Evolutionary conservation across 2,329 filamentous ascomycete genomes (phyloP).

Genomic region (Aureobasidium namibiae): DNA sequence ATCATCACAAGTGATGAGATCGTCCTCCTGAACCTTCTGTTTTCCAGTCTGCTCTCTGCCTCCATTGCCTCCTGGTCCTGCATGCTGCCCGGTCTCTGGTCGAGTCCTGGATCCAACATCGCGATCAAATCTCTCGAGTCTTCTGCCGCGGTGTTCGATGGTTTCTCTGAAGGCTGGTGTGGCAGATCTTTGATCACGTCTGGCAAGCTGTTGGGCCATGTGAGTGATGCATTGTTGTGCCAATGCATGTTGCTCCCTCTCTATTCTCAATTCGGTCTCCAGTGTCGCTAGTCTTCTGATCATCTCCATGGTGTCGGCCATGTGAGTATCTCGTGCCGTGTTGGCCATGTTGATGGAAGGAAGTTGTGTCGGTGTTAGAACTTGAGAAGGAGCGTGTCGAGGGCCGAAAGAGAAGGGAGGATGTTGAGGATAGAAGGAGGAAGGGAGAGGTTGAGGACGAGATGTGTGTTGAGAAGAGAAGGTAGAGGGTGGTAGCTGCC

Average conservation of each 20-base stretch:
- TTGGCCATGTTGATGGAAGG: not conserved
- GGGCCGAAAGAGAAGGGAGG: not conserved
- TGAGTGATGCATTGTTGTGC: not conserved
- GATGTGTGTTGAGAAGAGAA: not conserved
- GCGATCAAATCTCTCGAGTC: not conserved
- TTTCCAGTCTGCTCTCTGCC: not conserved
- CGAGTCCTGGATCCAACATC: not conserved
- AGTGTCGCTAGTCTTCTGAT: not conserved
- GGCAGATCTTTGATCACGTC: not conserved
- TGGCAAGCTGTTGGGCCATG: not conserved
- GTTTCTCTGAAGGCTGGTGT: not conserved
- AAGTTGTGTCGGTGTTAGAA: not conserved
- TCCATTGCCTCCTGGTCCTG: not conserved
- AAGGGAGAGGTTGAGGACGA: no score
- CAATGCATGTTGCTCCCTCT: not conserved
- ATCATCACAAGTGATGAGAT: not conserved
- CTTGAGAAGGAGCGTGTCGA: not conserved
- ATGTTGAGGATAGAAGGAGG: not conserved
- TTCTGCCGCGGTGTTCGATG: not conserved
- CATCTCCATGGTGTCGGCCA: not conserved
- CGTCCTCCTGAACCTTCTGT: not conserved
- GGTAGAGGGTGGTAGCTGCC: not conserved
- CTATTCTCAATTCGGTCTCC: not conserved
- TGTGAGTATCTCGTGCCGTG: not conserved
- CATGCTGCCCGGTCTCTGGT: not conserved